Conservation (phyloP, 371 early-diverging fungal species). For the Encephalitozoon intestinalis region DNA sequence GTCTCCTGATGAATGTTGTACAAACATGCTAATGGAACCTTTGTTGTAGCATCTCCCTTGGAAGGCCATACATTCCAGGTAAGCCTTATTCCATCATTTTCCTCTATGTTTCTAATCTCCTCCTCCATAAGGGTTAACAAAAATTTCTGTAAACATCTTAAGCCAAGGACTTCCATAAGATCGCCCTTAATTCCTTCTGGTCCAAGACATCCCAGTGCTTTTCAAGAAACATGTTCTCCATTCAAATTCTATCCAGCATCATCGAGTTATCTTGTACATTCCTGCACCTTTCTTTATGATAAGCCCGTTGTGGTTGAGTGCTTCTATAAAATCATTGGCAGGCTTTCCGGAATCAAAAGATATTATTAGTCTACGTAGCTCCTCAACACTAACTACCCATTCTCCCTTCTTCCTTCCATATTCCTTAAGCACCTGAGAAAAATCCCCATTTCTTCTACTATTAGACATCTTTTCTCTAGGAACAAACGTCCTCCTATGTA, state of each 20-base stretch:
- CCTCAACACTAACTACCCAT: constrained; percentile 4
- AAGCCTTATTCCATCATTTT: constrained; percentile 65
- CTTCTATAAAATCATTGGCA: constrained; percentile 30
- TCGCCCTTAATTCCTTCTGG: no score
- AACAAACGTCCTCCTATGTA: constrained; percentile 40
- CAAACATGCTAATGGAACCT: constrained; percentile 84
- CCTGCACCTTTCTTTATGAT: constrained; percentile 44
- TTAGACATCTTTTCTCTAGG: background rate
- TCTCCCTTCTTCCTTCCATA: background rate
- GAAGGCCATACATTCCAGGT: constrained; percentile 97
- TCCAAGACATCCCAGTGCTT: background rate
- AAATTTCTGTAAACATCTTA: constrained; percentile 43
- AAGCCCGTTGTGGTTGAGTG: constrained; percentile 46
- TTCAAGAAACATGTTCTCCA: no score
- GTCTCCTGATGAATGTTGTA: constrained; percentile 87
- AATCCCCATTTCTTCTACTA: constrained; percentile 17
- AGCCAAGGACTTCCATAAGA: background rate
- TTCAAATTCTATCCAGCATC: background rate
- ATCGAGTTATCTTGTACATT: constrained; percentile 35
- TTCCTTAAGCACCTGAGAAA: constrained; percentile 21
- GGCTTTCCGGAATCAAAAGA: constrained; percentile 1
- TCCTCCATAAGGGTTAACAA: constrained; percentile 53
- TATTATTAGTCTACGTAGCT: constrained; percentile 15
- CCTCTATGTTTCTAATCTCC: constrained; percentile 60
- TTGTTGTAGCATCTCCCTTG: constrained; percentile 77